A percentile compares a stretch with the other conserved stretches of the same genome.
Evolutionary conservation across 257 asterid genomes (phyloP).

Genomic region (Echium plantagineum): DNA sequence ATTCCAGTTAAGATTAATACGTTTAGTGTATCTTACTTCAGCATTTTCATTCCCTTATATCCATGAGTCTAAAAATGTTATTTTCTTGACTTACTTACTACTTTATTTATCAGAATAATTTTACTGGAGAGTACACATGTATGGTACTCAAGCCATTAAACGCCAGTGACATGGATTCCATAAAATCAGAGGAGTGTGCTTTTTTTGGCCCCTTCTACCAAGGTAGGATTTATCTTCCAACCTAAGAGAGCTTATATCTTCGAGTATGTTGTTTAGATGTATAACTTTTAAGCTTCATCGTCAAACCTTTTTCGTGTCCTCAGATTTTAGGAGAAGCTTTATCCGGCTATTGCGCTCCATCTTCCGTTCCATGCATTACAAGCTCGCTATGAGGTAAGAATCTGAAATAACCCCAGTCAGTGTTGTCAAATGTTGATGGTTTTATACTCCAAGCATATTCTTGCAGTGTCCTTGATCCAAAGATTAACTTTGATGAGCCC

Average conservation of each 20-base stretch:
- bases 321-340: slow-evolving; percentile 63
- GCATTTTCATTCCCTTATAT: slow-evolving; percentile 5
- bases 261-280: slow-evolving; percentile 7
- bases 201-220: slow-evolving; percentile 60
- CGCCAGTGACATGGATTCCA: slow-evolving; percentile 62
- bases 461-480: slow-evolving; percentile 90
- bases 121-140: slow-evolving; percentile 90
- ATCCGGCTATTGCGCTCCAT: slow-evolving; percentile 31
- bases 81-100: slow-evolving; percentile 12
- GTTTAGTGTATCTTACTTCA: neutral
- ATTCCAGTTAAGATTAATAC: slow-evolving; percentile 44
- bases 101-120: slow-evolving; percentile 38
- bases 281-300: neutral
- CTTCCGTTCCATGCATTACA: slow-evolving; percentile 77
- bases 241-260: neutral
- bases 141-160: slow-evolving; percentile 77
- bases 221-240: slow-evolving; percentile 27
- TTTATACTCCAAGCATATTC: slow-evolving; percentile 15
- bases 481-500: slow-evolving; percentile 44
- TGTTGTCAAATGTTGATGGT: slow-evolving; percentile 9
- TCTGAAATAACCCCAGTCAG: slow-evolving; percentile 7
- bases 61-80: slow-evolving; percentile 5
- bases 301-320: slow-evolving; percentile 1
- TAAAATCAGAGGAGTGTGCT: slow-evolving; percentile 49
- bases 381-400: slow-evolving; percentile 88